These are phyloP conservation scores for Rhipidocladum racemiflorum DNA, from an alignment of 176 grass and related monocot species.

Conservation along the genomic window DNA sequence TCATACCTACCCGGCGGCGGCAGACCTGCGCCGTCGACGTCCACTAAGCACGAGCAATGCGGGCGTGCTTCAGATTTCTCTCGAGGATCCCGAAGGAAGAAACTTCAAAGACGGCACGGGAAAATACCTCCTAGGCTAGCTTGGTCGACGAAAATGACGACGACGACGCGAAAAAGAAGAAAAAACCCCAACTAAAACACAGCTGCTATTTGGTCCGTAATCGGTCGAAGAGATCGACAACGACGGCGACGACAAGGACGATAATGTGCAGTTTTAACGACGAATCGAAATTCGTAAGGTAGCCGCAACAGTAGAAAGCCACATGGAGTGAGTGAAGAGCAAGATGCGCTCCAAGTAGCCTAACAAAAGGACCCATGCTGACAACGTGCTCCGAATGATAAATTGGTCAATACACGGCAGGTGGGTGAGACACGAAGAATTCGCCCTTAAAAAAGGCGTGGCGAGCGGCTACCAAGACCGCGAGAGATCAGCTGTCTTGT, in stretches of 20 bases:
- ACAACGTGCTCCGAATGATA: background rate
- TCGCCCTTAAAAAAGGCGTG: background rate
- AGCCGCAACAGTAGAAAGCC: background rate
- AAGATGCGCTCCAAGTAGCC: background rate
- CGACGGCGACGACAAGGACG: background rate
- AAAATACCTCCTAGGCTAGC: background rate
- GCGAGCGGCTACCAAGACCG: background rate
- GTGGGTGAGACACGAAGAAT: background rate
- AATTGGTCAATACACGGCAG: conserved; percentile 5
- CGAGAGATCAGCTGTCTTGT: background rate
- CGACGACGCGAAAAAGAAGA: background rate
- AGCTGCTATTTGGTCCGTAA: background rate
- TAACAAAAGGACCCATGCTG: background rate
- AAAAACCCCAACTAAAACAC: background rate
- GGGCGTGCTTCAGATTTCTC: background rate
- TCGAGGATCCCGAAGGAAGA: background rate
- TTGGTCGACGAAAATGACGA: background rate
- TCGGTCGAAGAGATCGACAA: conserved; percentile 5
- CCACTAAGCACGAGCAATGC: no score
- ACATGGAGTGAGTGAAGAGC: background rate
- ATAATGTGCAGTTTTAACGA: background rate
- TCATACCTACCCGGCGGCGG: background rate
- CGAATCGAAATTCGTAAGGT: background rate
- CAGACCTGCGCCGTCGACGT: background rate
- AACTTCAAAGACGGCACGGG: background rate